Base-by-base conservation (phyloP, 2,329 filamentous ascomycete genomes). In the Saccharata proteae region DNA sequence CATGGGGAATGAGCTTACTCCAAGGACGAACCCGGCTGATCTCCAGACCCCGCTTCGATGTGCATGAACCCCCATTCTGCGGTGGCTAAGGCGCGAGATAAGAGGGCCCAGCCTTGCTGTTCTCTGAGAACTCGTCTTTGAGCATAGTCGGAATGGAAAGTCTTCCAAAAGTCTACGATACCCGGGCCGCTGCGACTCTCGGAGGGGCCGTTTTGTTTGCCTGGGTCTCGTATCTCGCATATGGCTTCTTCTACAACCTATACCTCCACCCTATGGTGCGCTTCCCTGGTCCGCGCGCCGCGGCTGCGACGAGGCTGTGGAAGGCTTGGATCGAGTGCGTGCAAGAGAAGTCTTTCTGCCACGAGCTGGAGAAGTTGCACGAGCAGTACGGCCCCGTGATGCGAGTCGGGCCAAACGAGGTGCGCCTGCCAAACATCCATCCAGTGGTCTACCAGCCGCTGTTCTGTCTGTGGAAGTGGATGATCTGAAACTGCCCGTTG, bases 281-380 rank as follows among this genome's bases (percentile, higher is more conserved):
- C 5, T 33, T 33, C 14, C 31, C 24, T 1, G 31, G 31, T 12
- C 29, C 29, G 4, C 21, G 16, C n/a, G 16, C 43, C 7, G 47
- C 47, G n/a, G 34, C 36, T 8, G 32, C 32, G 24, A 46, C 45
- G 7, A 37, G 33, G 2, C 45, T 43, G 38, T 51, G 48, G 48
- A 49, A 50, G 23, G 47, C 44, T 3, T 52, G 48, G 22, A 32
- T 44, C 6, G 45, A 50, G 34, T 47, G 44, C 24, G 37, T 51
- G 20, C 38, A 36, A 10, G 42, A 43, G 28, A 42, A 40, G 14
- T 50, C 48, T 11, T 50, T 51, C 30, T 46, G 42, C 34, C 44
- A 51, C 32, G 36, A 38, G 10, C 38, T 51, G 6, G 38, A 40
- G 10, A 35, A 41, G n/a, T 34, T 52, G 20, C 47, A 50, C 39